phyloP scores from a whole-genome alignment of 495 filamentous ascomycete genomes.

The Filosporella fistucella region DNA sequence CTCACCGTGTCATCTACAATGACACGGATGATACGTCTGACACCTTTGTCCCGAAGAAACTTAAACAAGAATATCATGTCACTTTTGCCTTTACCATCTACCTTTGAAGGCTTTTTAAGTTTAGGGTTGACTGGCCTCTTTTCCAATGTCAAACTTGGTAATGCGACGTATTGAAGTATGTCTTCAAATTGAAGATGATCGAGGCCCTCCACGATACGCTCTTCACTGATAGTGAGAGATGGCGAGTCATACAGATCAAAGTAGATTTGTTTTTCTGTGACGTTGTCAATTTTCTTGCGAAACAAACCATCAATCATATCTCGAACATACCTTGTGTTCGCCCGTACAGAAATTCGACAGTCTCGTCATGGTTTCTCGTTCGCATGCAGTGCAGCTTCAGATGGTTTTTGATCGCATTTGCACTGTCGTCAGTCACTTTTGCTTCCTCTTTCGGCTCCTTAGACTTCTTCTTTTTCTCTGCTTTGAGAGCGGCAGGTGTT shows the following conservation, averaged over 20 bases:
- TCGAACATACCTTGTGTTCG: constrained; percentile 5
- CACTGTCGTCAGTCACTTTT: neutral
- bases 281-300: too few species aligned
- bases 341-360: constrained; percentile 25
- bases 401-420: constrained; percentile 4
- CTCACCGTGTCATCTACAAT: constrained; percentile 27
- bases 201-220: constrained; percentile 15
- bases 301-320: neutral
- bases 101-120: constrained; percentile 10
- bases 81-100: constrained; percentile 20
- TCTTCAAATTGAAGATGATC: constrained; percentile 28
- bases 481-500: neutral
- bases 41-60: constrained; percentile 18
- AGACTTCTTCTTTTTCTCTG: neutral
- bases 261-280: constrained; percentile 19
- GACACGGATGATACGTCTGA: constrained; percentile 27
- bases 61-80: constrained; percentile 26
- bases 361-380: constrained; percentile 18
- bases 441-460: constrained; percentile 3
- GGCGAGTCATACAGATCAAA: constrained; percentile 24
- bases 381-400: constrained; percentile 26
- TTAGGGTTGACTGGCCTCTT: constrained; percentile 11
- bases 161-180: constrained; percentile 28
- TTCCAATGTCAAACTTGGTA: constrained; percentile 19
- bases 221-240: constrained; percentile 14